Evolutionary conservation across 441 rosid genomes (phyloP), one percentile per base, ranked within the genome.

Genomic region (Isatis lusitanica): DNA sequence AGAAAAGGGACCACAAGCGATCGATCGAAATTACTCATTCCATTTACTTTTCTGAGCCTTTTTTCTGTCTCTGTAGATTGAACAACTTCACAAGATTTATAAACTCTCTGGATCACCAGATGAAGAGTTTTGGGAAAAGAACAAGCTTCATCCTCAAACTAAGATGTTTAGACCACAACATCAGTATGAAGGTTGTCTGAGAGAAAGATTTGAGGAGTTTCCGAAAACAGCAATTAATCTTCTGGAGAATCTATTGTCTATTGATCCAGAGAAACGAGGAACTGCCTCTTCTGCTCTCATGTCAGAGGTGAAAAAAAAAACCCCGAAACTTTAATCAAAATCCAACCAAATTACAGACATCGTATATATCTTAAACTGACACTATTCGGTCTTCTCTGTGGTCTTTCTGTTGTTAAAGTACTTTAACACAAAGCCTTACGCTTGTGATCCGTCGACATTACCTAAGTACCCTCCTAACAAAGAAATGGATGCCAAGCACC

Each of bases 391-490:
- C 0, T 39, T 30, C 8, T 74, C 1, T 69, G 16, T 74, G 69
- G 7, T 50, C 40, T 59, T 64, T 35, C 4, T 63, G 36, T 71
- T 30, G 62, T 21, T 76, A 36, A 86, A 92, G 99, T 93, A 89
- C 79, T 93, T 93, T 82, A 85, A 52, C 33, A 83, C 89, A 35
- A 51, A 58, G 71, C 99, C 99, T 65, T 85, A 81, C 66, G 89
- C 97, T 18, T 91, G 97, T 60, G 91, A 91, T 21, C 97, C 97
- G 16, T 91, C 95, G 33, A 85, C 83, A 74, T 83, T 95, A 84
- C 98, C 98, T n/a, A 86, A 83, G 84, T 95, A 93, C 68, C 84
- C 94, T 55, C 96, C 99, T 71, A 95, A 85, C 60, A 95, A 86
- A 77, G 99, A 95, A 86, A 87, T 95, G 67, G 98, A 93, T 82